phyloP scores from a whole-genome alignment of 176 grass and related monocot species.

The Thalia dealbata region DNA sequence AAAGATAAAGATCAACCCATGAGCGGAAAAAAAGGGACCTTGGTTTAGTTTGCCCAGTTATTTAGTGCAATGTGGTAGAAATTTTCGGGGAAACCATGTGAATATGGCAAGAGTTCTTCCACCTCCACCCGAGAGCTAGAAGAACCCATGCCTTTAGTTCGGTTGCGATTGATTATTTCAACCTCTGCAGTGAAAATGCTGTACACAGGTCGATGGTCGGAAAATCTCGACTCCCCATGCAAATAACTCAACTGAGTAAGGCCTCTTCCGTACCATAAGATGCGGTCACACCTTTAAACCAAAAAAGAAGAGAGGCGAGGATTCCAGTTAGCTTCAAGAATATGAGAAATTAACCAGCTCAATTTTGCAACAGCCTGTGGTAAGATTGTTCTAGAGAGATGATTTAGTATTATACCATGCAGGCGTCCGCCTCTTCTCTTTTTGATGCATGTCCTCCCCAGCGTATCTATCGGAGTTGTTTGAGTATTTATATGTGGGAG shows the following conservation, averaged over 20 bases:
- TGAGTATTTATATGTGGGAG: constrained; percentile 96
- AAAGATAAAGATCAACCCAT: neutral
- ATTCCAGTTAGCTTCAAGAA: neutral
- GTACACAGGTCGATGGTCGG: constrained; percentile 84
- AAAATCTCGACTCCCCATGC: constrained; percentile 82
- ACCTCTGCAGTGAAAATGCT: constrained; percentile 80
- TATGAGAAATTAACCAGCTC: neutral
- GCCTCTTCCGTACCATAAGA: constrained; percentile 78
- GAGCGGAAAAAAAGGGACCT: constrained; percentile 25
- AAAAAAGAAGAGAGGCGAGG: constrained; percentile 2
- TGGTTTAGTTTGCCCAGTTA: constrained; percentile 13
- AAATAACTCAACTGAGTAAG: constrained; percentile 67
- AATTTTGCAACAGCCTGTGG: neutral
- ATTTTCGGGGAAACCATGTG: constrained; percentile 39
- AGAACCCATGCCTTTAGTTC: constrained; percentile 45
- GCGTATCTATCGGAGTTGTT: constrained; percentile 91
- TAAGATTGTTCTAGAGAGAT: neutral
- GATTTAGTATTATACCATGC: constrained; percentile 57
- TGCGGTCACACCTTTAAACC: constrained; percentile 71
- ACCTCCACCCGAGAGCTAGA: constrained; percentile 81
- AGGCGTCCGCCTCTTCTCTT: constrained; percentile 88
- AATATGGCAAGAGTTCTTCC: constrained; percentile 75
- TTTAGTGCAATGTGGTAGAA: constrained; percentile 24
- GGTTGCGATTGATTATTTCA: constrained; percentile 53
- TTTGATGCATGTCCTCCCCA: constrained; percentile 57